Percentiles rank a stretch among this genome's conserved stretches.
These are phyloP conservation scores for Trametes meyenii DNA, from an alignment of 768 basidiomycete species.

Conservation along the genomic window DNA sequence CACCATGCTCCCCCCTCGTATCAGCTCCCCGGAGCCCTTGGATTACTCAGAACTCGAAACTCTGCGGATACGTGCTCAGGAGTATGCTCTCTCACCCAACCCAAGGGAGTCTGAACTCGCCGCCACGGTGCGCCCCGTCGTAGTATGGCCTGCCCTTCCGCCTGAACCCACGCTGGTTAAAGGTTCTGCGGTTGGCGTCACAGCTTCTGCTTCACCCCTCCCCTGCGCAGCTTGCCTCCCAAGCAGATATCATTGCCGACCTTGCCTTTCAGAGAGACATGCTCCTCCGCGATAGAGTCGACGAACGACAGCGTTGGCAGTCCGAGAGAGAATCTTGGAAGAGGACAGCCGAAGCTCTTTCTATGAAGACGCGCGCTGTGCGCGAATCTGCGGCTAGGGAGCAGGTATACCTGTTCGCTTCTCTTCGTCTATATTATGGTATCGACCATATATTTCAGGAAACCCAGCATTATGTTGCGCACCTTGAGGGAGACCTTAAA, in stretches of 20 bases:
- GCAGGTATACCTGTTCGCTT: slow-evolving; percentile 3
- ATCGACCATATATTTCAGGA: slow-evolving; percentile 45
- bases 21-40: slow-evolving; percentile 41
- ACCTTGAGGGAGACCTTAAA: slow-evolving; percentile 63
- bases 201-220: slow-evolving; percentile 21
- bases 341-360: slow-evolving; percentile 67
- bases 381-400: slow-evolving; percentile 27
- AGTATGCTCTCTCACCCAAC: slow-evolving; percentile 44
- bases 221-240: slow-evolving; percentile 51
- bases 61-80: slow-evolving; percentile 50
- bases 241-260: slow-evolving; percentile 63
- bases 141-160: not conserved
- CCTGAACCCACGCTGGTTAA: not conserved
- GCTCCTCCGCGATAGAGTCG: slow-evolving; percentile 51
- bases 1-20: slow-evolving; percentile 21
- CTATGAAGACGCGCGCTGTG: slow-evolving; percentile 49
- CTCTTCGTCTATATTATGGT: not conserved
- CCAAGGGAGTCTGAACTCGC: slow-evolving; percentile 48
- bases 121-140: slow-evolving; percentile 20
- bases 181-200: slow-evolving; percentile 26
- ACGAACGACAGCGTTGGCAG: slow-evolving; percentile 63
- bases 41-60: slow-evolving; percentile 49
- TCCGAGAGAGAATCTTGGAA: slow-evolving; percentile 68
- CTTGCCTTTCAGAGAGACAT: slow-evolving; percentile 62
- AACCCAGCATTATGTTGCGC: slow-evolving; percentile 50